These are phyloP conservation scores for Colletotrichum limetticola DNA, from an alignment of 2,329 filamentous ascomycete species.

Conservation along the genomic window DNA sequence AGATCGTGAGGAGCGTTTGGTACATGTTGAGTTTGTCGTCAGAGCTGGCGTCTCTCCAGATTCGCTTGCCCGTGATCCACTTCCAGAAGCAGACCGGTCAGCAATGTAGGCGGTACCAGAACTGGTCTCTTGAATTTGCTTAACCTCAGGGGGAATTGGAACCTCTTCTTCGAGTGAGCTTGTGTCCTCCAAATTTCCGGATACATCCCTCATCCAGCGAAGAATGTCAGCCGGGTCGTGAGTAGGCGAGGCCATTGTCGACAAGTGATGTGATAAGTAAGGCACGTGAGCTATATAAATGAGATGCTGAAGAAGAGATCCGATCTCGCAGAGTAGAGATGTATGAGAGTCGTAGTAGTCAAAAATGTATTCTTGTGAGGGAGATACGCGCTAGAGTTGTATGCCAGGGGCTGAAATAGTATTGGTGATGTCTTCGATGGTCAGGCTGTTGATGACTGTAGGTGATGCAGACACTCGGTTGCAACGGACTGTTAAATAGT, in stretches of 20 bases:
- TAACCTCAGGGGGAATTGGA: not conserved
- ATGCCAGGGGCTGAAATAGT: not conserved
- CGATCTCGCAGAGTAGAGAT: not conserved
- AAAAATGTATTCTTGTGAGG: no score
- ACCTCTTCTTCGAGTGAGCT: not conserved
- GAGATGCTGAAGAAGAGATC: not conserved
- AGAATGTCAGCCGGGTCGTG: not conserved
- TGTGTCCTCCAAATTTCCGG: not conserved
- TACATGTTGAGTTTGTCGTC: not conserved
- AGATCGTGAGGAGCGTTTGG: not conserved
- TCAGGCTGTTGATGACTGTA: not conserved
- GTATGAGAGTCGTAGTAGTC: no score
- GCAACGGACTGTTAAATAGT: not conserved
- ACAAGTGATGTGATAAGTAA: not conserved
- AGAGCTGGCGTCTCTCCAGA: not conserved
- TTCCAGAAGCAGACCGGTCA: not conserved
- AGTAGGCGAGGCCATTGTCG: not conserved
- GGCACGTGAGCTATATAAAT: no score
- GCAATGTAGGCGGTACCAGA: not conserved
- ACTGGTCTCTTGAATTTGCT: not conserved
- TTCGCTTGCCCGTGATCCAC: not conserved
- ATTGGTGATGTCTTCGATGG: not conserved
- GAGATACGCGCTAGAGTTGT: no score
- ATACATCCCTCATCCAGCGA: not conserved
- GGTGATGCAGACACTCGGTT: not conserved